Conservation (phyloP, 1,284 basidiomycete genomes). For the Ceratobasidium sp. region DNA sequence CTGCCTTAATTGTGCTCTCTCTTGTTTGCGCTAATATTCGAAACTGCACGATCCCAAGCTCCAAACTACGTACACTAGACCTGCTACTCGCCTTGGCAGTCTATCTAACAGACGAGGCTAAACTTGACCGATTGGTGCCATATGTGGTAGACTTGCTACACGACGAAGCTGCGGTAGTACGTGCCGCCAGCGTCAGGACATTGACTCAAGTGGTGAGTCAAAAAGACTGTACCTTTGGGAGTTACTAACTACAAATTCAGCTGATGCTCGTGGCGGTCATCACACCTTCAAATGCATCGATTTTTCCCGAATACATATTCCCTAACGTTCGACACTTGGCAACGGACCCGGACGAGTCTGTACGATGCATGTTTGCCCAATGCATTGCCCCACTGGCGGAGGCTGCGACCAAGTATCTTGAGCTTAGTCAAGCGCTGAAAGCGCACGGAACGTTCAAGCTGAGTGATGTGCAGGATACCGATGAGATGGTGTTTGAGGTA, state of each 20-base stretch:
- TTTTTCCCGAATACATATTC: constrained; percentile 96
- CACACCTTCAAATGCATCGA: constrained; percentile 87
- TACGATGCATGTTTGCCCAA: constrained; percentile 90
- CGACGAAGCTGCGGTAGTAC: constrained; percentile 86
- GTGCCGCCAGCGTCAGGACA: constrained; percentile 83
- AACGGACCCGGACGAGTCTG: constrained; percentile 88
- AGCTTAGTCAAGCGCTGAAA: constrained; percentile 92
- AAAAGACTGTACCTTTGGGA: not conserved
- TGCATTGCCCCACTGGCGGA: constrained; percentile 89
- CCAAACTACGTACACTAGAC: constrained; percentile 88
- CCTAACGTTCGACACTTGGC: constrained; percentile 89
- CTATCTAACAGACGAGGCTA: constrained; percentile 94
- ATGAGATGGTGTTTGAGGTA: constrained; percentile 82
- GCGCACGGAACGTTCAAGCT: constrained; percentile 82
- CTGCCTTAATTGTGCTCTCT: constrained; percentile 84
- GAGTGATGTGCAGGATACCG: constrained; percentile 78
- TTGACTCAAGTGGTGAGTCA: constrained; percentile 86
- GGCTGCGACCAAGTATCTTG: constrained; percentile 86
- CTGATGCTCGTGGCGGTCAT: constrained; percentile 89
- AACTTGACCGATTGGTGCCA: constrained; percentile 93
- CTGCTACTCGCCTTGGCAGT: constrained; percentile 87
- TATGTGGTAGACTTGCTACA: constrained; percentile 91
- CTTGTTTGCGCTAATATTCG: constrained; percentile 92
- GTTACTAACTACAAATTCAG: constrained; percentile 60
- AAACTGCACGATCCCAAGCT: constrained; percentile 89